Percentiles rank a stretch among this genome's conserved stretches.
Evolutionary conservation across 2,329 filamentous ascomycete species (phyloP).

Genomic region (Nemania bipapillata): DNA sequence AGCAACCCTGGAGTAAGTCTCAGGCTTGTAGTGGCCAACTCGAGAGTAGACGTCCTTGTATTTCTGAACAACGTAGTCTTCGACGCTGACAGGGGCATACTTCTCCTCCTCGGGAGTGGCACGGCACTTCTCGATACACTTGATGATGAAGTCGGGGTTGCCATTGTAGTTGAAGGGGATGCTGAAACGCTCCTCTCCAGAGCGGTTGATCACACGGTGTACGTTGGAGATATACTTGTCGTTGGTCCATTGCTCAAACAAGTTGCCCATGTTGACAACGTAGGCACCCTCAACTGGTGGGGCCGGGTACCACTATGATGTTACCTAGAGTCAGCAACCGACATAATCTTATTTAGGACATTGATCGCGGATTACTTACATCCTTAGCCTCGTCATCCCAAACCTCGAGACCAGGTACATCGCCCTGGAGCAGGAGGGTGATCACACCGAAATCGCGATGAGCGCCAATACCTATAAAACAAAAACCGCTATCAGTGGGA

Average conservation of each 20-base stretch:
- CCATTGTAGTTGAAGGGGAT: slow-evolving; percentile 39
- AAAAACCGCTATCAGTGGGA: too few species aligned
- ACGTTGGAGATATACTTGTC: slow-evolving; percentile 64
- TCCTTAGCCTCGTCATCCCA: slow-evolving; percentile 50
- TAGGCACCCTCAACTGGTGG: slow-evolving; percentile 54
- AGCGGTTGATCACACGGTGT: slow-evolving; percentile 67
- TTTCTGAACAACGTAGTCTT: slow-evolving; percentile 26
- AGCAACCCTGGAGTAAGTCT: neutral
- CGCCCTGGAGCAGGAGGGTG: slow-evolving; percentile 65
- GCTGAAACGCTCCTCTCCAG: slow-evolving; percentile 62
- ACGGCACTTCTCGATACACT: slow-evolving; percentile 33
- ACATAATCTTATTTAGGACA: too few species aligned
- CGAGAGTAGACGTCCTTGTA: slow-evolving; percentile 30
- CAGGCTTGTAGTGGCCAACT: neutral
- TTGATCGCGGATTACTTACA: too few species aligned
- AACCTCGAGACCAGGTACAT: slow-evolving; percentile 63
- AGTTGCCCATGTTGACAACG: slow-evolving; percentile 64
- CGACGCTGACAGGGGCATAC: slow-evolving; percentile 32
- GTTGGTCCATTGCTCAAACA: slow-evolving; percentile 63
- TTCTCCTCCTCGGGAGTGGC: slow-evolving; percentile 20
- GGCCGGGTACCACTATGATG: slow-evolving; percentile 9
- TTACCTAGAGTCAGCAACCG: too few species aligned
- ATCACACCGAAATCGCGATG: slow-evolving; percentile 68
- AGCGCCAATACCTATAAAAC: slow-evolving; percentile 53
- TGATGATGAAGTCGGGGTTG: slow-evolving; percentile 35